phyloP scores from a whole-genome alignment of 257 asterid species.

The Ligustrum vulgare region DNA sequence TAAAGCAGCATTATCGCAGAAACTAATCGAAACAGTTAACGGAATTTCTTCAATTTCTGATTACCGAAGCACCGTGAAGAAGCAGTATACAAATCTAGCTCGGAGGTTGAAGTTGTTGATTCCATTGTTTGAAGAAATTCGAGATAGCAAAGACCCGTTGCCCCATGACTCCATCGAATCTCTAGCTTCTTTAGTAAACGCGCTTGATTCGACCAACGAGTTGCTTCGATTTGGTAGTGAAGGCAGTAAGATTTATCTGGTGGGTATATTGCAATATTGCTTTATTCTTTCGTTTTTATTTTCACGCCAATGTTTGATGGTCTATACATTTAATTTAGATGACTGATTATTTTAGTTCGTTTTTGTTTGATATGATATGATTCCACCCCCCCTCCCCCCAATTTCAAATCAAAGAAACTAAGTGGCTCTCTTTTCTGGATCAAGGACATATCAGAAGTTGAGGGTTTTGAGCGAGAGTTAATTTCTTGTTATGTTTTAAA shows the following conservation, averaged over 20 bases:
- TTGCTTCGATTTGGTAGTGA: constrained; percentile 86
- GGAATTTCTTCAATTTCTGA: constrained; percentile 78
- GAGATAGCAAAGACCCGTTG: constrained; percentile 61
- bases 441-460: neutral
- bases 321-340: constrained; percentile 18
- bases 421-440: constrained; percentile 1
- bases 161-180: constrained; percentile 52
- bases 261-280: constrained; percentile 33
- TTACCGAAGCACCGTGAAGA: constrained; percentile 68
- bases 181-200: constrained; percentile 40
- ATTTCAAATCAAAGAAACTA: constrained; percentile 3
- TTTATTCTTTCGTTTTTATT: constrained; percentile 1
- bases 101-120: constrained; percentile 88
- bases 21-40: constrained; percentile 54
- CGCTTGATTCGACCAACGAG: constrained; percentile 78
- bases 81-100: constrained; percentile 80
- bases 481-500: constrained; percentile 6
- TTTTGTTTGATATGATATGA: constrained; percentile 22
- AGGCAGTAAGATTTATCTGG: constrained; percentile 94
- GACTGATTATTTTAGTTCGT: constrained; percentile 6
- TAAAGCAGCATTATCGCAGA: constrained; percentile 50
- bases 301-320: neutral
- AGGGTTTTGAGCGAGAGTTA: constrained; percentile 8
- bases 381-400: neutral
- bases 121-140: constrained; percentile 96